A percentile compares a stretch with the other conserved stretches of the same genome.
These are phyloP conservation scores for Astrothelium subdiscretum DNA, from an alignment of 495 filamentous ascomycete genomes.

Conservation along the genomic window DNA sequence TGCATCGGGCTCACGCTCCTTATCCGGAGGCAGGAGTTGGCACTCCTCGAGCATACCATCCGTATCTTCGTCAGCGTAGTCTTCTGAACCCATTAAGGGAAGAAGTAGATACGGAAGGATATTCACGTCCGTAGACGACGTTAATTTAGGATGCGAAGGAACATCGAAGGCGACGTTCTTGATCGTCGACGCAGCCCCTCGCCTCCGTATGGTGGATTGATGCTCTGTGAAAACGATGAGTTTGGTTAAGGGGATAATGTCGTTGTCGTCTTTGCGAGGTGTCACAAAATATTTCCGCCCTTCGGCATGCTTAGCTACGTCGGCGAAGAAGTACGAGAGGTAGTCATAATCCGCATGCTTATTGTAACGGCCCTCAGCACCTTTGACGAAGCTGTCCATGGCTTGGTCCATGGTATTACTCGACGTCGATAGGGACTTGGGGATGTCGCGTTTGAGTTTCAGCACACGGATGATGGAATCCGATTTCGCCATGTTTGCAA, in stretches of 20 bases:
- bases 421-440: constrained; percentile 51
- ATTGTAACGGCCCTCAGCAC: constrained; percentile 69
- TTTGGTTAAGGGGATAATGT: constrained; percentile 73
- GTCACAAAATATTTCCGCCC: constrained; percentile 66
- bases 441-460: constrained; percentile 47
- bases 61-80: constrained; percentile 55
- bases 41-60: constrained; percentile 73
- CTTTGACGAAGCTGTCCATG: constrained; percentile 91
- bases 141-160: constrained; percentile 53
- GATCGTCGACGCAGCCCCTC: constrained; percentile 83
- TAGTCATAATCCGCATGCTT: constrained; percentile 83
- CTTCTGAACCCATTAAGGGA: constrained; percentile 48
- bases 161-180: constrained; percentile 76
- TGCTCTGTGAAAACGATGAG: constrained; percentile 88
- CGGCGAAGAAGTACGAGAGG: constrained; percentile 84
- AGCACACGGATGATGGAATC: constrained; percentile 57
- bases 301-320: constrained; percentile 62
- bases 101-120: constrained; percentile 78
- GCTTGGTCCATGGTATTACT: constrained; percentile 73
- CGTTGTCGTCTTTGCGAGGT: constrained; percentile 57
- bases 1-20: constrained; percentile 63
- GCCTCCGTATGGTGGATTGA: constrained; percentile 61
- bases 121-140: constrained; percentile 45
- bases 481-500: constrained; percentile 82
- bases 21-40: constrained; percentile 78